Evolutionary conservation across 768 basidiomycete species (phyloP).

Genomic region (Saitozyma sp.): DNA sequence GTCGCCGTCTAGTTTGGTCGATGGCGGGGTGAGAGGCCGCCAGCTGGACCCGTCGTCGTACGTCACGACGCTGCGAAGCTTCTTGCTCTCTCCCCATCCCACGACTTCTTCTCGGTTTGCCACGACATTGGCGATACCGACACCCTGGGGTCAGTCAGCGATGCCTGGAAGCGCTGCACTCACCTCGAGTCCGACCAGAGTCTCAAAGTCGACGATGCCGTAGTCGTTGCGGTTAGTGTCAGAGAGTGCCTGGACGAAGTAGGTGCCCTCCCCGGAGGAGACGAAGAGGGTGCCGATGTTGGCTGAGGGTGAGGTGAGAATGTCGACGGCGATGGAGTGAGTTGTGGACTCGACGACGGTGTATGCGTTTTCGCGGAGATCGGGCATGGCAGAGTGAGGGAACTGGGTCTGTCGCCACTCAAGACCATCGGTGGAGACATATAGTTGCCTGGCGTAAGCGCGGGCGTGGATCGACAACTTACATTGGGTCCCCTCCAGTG

Average conservation of each 20-base stretch:
- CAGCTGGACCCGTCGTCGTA: slow-evolving; percentile 91
- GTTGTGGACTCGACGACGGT: slow-evolving; percentile 92
- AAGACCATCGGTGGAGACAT: slow-evolving; percentile 78
- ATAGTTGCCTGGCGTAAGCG: slow-evolving; percentile 56
- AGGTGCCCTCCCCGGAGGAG: slow-evolving; percentile 93
- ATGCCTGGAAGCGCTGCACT: background rate
- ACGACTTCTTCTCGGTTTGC: slow-evolving; percentile 81
- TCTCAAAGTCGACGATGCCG: slow-evolving; percentile 93
- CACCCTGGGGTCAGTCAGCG: slow-evolving; percentile 63
- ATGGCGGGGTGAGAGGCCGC: slow-evolving; percentile 66
- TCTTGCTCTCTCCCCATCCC: slow-evolving; percentile 66
- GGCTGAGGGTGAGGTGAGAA: slow-evolving; percentile 64
- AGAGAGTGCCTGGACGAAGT: slow-evolving; percentile 84
- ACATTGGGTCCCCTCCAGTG: slow-evolving; percentile 47
- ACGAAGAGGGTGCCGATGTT: slow-evolving; percentile 88
- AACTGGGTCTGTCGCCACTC: slow-evolving; percentile 87
- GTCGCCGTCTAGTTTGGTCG: slow-evolving; percentile 63
- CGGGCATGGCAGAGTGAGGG: slow-evolving; percentile 63
- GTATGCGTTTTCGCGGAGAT: slow-evolving; percentile 60
- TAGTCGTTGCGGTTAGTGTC: slow-evolving; percentile 86
- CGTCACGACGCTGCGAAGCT: slow-evolving; percentile 75
- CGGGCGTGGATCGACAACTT: slow-evolving; percentile 57
- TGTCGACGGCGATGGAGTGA: slow-evolving; percentile 92
- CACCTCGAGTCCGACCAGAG: slow-evolving; percentile 51
- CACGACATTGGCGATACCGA: slow-evolving; percentile 87